Conservation (phyloP, 2,329 filamentous ascomycete species). For the Cytospora piceae region DNA sequence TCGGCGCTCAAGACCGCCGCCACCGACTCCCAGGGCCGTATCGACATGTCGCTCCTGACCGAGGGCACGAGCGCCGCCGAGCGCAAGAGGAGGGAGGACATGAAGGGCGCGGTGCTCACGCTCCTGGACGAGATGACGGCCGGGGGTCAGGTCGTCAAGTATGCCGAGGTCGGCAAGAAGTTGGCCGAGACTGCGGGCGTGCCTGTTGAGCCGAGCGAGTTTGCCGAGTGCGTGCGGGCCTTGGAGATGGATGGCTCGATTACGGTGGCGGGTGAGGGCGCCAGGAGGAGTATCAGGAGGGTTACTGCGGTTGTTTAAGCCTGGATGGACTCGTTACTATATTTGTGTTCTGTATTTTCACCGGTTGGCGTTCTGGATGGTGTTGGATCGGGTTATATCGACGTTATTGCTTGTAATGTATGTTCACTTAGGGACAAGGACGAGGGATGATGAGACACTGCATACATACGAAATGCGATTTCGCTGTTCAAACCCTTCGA, state of each 20-base stretch:
- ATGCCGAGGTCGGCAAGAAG: conserved; percentile 75
- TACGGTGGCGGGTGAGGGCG: conserved; percentile 81
- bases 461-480: background rate
- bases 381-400: background rate
- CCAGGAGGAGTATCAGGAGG: conserved; percentile 78
- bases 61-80: conserved; percentile 94
- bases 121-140: conserved; percentile 81
- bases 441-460: conserved; percentile 19
- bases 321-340: background rate
- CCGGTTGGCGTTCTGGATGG: conserved; percentile 4
- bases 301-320: conserved; percentile 58
- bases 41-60: conserved; percentile 94
- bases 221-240: conserved; percentile 76
- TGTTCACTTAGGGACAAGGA: background rate
- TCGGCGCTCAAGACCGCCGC: conserved; percentile 94
- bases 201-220: conserved; percentile 76
- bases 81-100: conserved; percentile 76
- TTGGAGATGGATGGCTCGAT: conserved; percentile 86
- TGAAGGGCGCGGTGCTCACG: conserved; percentile 77
- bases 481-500: background rate
- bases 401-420: background rate
- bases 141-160: conserved; percentile 69
- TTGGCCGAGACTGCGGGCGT: conserved; percentile 73
- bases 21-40: conserved; percentile 90
- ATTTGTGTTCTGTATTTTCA: background rate